These are phyloP conservation scores for Candida dajiaensis DNA, from an alignment of 805 yeast species.

Conservation along the genomic window DNA sequence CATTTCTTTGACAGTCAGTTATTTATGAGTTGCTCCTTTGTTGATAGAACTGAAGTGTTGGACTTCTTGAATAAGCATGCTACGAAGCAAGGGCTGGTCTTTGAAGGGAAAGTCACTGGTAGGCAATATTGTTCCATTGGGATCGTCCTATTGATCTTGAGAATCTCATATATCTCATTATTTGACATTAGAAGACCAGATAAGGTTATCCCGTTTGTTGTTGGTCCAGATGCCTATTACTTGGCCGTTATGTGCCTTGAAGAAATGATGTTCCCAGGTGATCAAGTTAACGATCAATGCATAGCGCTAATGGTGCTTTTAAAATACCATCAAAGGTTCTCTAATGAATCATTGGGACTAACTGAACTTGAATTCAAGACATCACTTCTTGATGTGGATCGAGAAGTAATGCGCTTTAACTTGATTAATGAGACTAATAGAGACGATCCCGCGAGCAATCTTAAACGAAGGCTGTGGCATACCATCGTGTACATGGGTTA, in stretches of 20 bases:
- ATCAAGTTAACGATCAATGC: neutral
- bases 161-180: conserved; percentile 4
- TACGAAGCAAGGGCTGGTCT: neutral
- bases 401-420: neutral
- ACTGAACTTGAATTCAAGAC: neutral
- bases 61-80: neutral
- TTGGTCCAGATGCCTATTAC: conserved; percentile 3
- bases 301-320: conserved; percentile 3
- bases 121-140: neutral
- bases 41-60: neutral
- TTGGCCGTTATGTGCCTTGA: conserved; percentile 6
- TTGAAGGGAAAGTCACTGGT: neutral
- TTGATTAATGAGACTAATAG: conserved; percentile 1
- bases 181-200: conserved; percentile 4
- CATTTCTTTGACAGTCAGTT: conserved; percentile 7
- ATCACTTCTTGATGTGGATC: neutral
- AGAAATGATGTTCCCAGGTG: neutral
- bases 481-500: conserved; percentile 1
- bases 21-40: conserved; percentile 1
- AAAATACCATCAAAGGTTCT: conserved; percentile 1
- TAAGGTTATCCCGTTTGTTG: neutral
- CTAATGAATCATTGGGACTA: conserved; percentile 5
- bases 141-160: neutral
- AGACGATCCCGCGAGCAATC: neutral
- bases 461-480: conserved; percentile 5